Evolutionary conservation across 202 grass and related monocot genomes (phyloP).

Genomic region (Schoenoplectus triqueter): DNA sequence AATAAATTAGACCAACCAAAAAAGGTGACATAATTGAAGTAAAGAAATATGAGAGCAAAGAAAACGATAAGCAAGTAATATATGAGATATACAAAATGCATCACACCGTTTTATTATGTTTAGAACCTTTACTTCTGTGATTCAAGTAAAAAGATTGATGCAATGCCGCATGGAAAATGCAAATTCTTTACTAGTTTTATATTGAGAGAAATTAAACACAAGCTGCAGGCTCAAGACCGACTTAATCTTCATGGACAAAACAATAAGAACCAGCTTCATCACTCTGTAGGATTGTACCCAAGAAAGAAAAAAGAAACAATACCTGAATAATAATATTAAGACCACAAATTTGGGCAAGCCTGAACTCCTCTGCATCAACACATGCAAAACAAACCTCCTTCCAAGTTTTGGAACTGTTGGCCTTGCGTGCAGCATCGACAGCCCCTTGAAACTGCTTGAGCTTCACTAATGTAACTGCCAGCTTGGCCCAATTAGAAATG

Average conservation of each 20-base stretch:
- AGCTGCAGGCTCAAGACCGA: background rate
- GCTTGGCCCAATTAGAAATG: conserved; percentile 96
- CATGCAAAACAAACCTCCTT: conserved; percentile 99
- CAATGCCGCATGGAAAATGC: background rate
- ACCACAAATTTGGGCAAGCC: conserved; percentile 90
- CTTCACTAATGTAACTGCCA: conserved; percentile 93
- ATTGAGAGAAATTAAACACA: conserved; percentile 2
- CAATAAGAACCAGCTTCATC: background rate
- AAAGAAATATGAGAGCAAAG: conserved; percentile 9
- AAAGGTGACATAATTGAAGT: conserved; percentile 1
- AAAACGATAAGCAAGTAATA: conserved; percentile 9
- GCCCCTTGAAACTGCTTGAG: conserved; percentile 98
- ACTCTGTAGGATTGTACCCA: background rate
- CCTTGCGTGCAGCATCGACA: conserved; percentile 96
- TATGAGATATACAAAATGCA: background rate
- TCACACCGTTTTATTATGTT: background rate
- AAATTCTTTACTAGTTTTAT: background rate
- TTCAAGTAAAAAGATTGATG: background rate
- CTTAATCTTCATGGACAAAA: conserved; percentile 12
- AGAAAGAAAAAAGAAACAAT: conserved; percentile 14
- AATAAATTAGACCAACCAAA: background rate
- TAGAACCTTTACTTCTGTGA: background rate
- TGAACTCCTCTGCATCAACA: conserved; percentile 94
- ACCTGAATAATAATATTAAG: conserved; percentile 98
- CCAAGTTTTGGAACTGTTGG: conserved; percentile 92